These are phyloP conservation scores for Moniliophthora roreri DNA, from an alignment of 1,284 basidiomycete species.

Conservation along the genomic window DNA sequence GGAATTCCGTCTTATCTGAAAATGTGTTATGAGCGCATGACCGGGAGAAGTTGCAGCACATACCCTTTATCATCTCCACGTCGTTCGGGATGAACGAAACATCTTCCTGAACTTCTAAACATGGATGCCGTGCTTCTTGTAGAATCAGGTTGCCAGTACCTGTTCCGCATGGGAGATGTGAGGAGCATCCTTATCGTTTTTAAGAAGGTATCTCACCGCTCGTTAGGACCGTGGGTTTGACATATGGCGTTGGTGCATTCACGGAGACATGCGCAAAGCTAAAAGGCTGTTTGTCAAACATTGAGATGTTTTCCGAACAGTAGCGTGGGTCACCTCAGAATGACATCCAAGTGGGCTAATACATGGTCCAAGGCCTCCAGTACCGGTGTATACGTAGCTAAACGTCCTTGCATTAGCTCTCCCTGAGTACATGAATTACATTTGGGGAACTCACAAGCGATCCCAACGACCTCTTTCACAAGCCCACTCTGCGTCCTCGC, in stretches of 20 bases:
- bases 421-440: too few species aligned
- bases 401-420: background rate
- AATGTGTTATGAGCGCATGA: background rate
- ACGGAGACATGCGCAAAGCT: slow-evolving; percentile 90
- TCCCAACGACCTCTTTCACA: slow-evolving; percentile 92
- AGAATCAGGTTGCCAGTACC: slow-evolving; percentile 80
- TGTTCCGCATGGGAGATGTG: slow-evolving; percentile 24
- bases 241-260: slow-evolving; percentile 85
- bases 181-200: background rate
- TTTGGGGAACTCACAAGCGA: slow-evolving; percentile 67
- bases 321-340: slow-evolving; percentile 63
- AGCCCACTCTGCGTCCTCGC: slow-evolving; percentile 76
- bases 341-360: slow-evolving; percentile 91
- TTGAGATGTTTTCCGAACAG: background rate
- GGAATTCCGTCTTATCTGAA: slow-evolving; percentile 76
- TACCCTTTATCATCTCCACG: slow-evolving; percentile 84
- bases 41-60: slow-evolving; percentile 15
- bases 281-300: background rate
- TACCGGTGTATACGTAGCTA: slow-evolving; percentile 89
- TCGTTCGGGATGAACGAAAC: slow-evolving; percentile 96
- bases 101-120: slow-evolving; percentile 95
- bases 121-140: slow-evolving; percentile 90
- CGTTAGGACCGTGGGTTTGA: slow-evolving; percentile 76
- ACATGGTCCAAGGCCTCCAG: slow-evolving; percentile 88
- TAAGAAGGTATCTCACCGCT: slow-evolving; percentile 51